phyloP scores from a whole-genome alignment of 2,329 filamentous ascomycete species.

The Penicillium sp. region DNA sequence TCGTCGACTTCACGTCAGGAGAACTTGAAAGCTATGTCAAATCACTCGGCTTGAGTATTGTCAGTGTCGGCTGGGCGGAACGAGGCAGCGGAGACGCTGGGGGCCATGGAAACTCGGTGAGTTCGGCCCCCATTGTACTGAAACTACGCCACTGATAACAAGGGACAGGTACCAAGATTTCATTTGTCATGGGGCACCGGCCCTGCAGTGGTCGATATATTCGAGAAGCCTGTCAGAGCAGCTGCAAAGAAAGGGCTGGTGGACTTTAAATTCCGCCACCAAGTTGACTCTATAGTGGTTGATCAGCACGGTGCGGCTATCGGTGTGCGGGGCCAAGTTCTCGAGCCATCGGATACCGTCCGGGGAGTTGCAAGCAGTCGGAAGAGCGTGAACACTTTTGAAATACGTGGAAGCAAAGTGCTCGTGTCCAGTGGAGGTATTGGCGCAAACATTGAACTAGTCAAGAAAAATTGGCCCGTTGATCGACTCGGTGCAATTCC shows the following conservation, averaged over 20 bases:
- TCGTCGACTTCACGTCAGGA: not conserved
- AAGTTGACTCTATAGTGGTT: not conserved
- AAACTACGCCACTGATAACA: not conserved
- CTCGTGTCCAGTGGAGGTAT: slow-evolving; percentile 1
- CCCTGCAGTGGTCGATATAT: not conserved
- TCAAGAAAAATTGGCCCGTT: slow-evolving; percentile 3
- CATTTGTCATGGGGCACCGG: slow-evolving; percentile 3
- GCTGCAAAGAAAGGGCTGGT: not conserved
- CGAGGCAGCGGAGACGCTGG: not conserved
- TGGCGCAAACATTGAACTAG: slow-evolving; percentile 1
- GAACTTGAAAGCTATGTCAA: slow-evolving; percentile 1
- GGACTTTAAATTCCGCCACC: slow-evolving; percentile 1
- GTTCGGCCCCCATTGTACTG: not conserved
- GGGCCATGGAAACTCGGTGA: slow-evolving; percentile 5
- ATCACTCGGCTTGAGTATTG: not conserved
- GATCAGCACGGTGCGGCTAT: not conserved
- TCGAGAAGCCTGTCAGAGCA: slow-evolving; percentile 2
- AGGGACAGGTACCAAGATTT: not conserved
- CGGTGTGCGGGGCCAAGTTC: not conserved
- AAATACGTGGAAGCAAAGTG: not conserved
- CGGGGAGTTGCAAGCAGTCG: slow-evolving; percentile 1
- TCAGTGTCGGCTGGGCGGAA: slow-evolving; percentile 1
- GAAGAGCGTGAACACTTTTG: not conserved
- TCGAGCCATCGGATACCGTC: not conserved
- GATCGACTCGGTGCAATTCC: not conserved